These are phyloP conservation scores for Candida qinlingensis DNA, from an alignment of 805 yeast genomes.

Conservation along the genomic window DNA sequence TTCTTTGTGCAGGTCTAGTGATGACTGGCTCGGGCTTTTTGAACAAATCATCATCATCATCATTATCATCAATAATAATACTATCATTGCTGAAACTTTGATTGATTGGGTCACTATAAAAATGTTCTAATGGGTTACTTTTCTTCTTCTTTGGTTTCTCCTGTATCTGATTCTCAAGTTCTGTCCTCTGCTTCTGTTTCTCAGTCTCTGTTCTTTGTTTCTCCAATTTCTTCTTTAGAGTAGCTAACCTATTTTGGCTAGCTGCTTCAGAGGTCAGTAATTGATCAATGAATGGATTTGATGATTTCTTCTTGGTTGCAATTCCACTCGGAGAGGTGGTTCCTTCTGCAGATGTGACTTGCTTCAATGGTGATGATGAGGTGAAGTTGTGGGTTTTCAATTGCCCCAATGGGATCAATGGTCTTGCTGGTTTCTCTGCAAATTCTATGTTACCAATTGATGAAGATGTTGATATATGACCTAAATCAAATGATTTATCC, in stretches of 20 bases:
- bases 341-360: background rate
- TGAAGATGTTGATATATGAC: background rate
- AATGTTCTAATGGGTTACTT: background rate
- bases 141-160: background rate
- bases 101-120: conserved; percentile 2
- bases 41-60: background rate
- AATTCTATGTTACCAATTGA: conserved; percentile 1
- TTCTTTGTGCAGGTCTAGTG: background rate
- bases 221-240: background rate
- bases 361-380: conserved; percentile 1
- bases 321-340: background rate
- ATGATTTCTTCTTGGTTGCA: background rate
- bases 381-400: background rate
- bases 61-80: background rate
- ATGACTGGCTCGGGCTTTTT: background rate
- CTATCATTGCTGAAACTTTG: background rate
- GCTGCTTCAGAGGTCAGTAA: background rate
- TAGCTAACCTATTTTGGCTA: background rate
- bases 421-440: background rate
- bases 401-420: background rate
- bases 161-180: background rate
- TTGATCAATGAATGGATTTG: conserved; percentile 1
- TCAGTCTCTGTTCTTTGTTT: background rate
- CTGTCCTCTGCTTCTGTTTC: background rate
- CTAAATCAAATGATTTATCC: background rate